Percentiles rank a stretch among this genome's conserved stretches.
phyloP scores from a whole-genome alignment of 148 eudicot genomes.

The Hydrangea macrophylla region DNA sequence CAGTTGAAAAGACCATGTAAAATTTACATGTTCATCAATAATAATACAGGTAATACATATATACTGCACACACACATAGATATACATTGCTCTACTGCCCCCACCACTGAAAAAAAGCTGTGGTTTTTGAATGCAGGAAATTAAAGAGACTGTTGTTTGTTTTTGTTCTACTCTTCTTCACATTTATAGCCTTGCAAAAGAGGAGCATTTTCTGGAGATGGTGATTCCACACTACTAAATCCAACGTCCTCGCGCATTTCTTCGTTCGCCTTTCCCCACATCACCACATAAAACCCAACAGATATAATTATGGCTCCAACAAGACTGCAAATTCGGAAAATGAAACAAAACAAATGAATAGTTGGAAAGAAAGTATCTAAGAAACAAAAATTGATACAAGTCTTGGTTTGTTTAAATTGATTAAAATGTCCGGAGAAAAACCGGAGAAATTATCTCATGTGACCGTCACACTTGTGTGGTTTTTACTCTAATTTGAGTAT shows the following conservation, averaged over 20 bases:
- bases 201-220: not conserved
- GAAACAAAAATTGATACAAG: not conserved
- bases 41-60: not conserved
- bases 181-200: not conserved
- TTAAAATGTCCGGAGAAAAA: too few relatives aligned
- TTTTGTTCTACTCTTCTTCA: not conserved
- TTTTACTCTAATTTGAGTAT: too few relatives aligned
- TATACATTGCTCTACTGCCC: too few relatives aligned
- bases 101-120: too few relatives aligned
- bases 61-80: not conserved
- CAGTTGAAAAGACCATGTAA: too few relatives aligned
- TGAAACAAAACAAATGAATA: not conserved
- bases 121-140: too few relatives aligned
- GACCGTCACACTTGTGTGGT: too few relatives aligned
- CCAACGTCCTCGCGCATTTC: not conserved
- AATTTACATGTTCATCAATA: too few relatives aligned
- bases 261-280: constrained; percentile 10
- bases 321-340: not conserved
- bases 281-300: constrained; percentile 4
- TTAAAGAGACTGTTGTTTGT: too few relatives aligned
- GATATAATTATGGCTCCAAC: constrained; percentile 7
- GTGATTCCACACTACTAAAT: not conserved
- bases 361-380: too few relatives aligned
- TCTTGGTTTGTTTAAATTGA: too few relatives aligned
- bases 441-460: not conserved